Base-by-base conservation (phyloP, 2,329 filamentous ascomycete species). In the Ascochyta lentis region DNA sequence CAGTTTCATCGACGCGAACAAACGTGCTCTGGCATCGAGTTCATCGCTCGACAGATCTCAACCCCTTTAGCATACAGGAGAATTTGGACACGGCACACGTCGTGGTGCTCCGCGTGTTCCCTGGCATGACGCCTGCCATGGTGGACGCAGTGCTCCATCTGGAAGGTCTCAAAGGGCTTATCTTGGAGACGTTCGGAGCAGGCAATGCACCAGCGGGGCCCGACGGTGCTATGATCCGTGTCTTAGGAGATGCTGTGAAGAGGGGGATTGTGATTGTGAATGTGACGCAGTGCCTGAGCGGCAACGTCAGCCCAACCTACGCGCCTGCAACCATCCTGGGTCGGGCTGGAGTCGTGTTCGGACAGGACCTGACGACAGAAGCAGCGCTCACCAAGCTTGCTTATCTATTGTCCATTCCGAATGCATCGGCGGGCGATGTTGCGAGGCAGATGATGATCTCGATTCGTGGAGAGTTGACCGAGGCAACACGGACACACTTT, bases 51-150 rank as follows among this genome's bases (percentile, higher is more conserved):
- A 92, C 86, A 2, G 83, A 82, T 50, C 87, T 96, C 64, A 84
- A 89, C 62, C 86, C 88, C 54, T 93, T 96, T 77, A 81, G 82
- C 59, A 85, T 95, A 60, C 87, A 89, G 59, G 49, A 52, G 15
- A 87, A 86, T 16, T 83, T 95, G 34, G 89, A 95, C 73, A 96
- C 90, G 10, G 86, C 89, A n/a, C 90, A 96, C 73, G 92, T 96
- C 37, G 92, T 92, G 19, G 95, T 92, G 72, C 81, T 96, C 67
- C 89, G 92, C 54, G 89, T 96, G 60, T 96, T 96, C 76, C 93
- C 93, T 0, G 93, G 93, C 29, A 96, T 97, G 77, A 90, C 90
- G 74, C 90, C 92, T n/a, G 89, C 92, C 71, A 96, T 96, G 90
- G 84, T 97, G 29, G 91, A 95, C 70, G 89, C 90, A 1, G 91